phyloP scores from a whole-genome alignment of 345 rosid species.

The Salix brachista region DNA sequence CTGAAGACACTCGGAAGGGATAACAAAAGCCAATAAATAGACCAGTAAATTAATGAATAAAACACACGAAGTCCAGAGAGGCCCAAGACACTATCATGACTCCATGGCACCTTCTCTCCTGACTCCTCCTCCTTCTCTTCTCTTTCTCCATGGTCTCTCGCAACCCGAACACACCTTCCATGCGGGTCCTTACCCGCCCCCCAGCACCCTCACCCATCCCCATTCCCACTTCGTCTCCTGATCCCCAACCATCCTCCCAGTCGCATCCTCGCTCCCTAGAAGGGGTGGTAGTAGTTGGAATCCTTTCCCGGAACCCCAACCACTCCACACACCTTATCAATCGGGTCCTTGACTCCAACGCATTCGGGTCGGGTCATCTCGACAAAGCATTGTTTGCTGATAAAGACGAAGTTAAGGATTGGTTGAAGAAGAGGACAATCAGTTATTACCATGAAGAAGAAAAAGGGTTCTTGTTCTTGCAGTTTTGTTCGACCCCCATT shows the following conservation, averaged over 20 bases:
- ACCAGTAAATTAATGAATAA: too few species aligned
- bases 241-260: conserved; percentile 17
- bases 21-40: too few species aligned
- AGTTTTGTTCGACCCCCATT: conserved; percentile 55
- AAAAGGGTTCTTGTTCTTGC: conserved; percentile 61
- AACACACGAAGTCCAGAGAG: not conserved
- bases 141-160: conserved; percentile 40
- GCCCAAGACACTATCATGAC: not conserved
- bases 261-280: conserved; percentile 29
- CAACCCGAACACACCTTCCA: conserved; percentile 27
- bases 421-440: conserved; percentile 63
- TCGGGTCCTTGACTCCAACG: conserved; percentile 53
- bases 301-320: conserved; percentile 51
- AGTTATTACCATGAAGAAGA: conserved; percentile 63
- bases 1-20: not conserved
- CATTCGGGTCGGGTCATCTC: conserved; percentile 60
- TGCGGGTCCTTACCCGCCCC: conserved; percentile 77
- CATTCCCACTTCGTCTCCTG: conserved; percentile 21
- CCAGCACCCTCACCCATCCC: conserved; percentile 22
- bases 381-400: conserved; percentile 35
- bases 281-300: conserved; percentile 72
- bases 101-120: not conserved
- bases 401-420: conserved; percentile 44
- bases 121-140: not conserved
- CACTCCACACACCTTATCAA: conserved; percentile 61